Evolutionary conservation across 75 land plant species (phyloP).

Genomic region (Picea sitchensis): DNA sequence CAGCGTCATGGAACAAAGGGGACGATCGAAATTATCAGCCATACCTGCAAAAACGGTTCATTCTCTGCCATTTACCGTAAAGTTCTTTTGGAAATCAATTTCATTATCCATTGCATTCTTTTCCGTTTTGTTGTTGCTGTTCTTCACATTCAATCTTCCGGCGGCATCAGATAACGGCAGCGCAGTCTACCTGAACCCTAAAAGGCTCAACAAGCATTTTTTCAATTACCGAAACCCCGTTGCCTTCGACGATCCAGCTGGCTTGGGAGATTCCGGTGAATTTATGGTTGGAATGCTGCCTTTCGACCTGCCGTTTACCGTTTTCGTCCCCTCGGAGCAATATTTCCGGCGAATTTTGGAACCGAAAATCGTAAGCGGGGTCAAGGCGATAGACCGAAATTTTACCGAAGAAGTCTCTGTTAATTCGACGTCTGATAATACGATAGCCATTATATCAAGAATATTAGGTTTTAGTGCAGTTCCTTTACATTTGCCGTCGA

Average conservation of each 20-base stretch:
- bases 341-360: slow-evolving; percentile 34
- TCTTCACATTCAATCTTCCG: neutral
- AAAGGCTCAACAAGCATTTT: neutral
- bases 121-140: slow-evolving; percentile 9
- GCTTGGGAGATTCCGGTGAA: slow-evolving; percentile 28
- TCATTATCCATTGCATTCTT: no score
- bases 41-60: no score
- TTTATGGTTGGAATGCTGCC: slow-evolving; percentile 71
- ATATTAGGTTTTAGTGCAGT: slow-evolving; percentile 61
- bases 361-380: slow-evolving; percentile 8
- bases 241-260: neutral
- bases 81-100: no score
- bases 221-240: neutral
- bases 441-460: slow-evolving; percentile 49
- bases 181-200: neutral
- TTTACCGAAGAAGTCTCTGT: neutral
- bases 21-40: no score
- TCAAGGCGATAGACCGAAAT: slow-evolving; percentile 2
- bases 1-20: no score
- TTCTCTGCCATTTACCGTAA: no score
- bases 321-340: slow-evolving; percentile 70
- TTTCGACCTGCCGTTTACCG: slow-evolving; percentile 67
- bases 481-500: slow-evolving; percentile 33
- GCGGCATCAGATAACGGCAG: neutral
- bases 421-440: neutral